Evolutionary conservation across 2,329 filamentous ascomycete genomes (phyloP), one percentile per base, ranked within the genome.

Genomic region (Hymenoscyphus fraxineus): DNA sequence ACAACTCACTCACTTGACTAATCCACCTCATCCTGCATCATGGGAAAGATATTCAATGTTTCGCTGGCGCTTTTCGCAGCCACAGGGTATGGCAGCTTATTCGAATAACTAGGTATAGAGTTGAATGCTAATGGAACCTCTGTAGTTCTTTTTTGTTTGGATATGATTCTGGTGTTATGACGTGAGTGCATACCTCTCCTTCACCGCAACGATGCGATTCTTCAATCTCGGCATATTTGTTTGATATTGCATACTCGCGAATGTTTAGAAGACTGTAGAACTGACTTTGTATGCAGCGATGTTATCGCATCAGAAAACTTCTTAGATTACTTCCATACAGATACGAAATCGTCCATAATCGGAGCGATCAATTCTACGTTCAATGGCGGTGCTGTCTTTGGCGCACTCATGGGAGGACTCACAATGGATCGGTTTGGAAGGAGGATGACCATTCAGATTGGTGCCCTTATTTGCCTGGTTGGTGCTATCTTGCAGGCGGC

Each of bases 351-450:
- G 7, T 41, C 71, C 2, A 73, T 72, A 15, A 72, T 73, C 22
- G 86, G 85, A 60, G 80, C 86, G 4, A 85, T 88, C 1, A 86
- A 88, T n/a, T 86, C 85, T 3, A 80, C 87, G 63, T 88, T 88
- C 74, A 88, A 86, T 5, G 83, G 83, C 7, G 86, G 86, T 54
- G 86, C 60, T 79, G 85, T 58, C 75, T 76, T 63, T 75, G 83
- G 58, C 38, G 68, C 72, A 7, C 65, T 73, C 2, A 70, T 71
- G 65, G 72, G 72, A 35, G 85, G 86, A 60, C 80, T 82, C 2
- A 75, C 77, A 56, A 85, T 85, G 71, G 87, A 88, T 71, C 78
- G 72, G 56, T 76, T 86, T 7, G 86, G 86, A 41, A 80, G 87
- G 68, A 81, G 82, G 70, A 76, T 78, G 71, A 88, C 86, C 1